Evolutionary conservation across 148 eudicot species (phyloP), one percentile per base, ranked within the genome.

Genomic region (Hydrangea macrophylla): DNA sequence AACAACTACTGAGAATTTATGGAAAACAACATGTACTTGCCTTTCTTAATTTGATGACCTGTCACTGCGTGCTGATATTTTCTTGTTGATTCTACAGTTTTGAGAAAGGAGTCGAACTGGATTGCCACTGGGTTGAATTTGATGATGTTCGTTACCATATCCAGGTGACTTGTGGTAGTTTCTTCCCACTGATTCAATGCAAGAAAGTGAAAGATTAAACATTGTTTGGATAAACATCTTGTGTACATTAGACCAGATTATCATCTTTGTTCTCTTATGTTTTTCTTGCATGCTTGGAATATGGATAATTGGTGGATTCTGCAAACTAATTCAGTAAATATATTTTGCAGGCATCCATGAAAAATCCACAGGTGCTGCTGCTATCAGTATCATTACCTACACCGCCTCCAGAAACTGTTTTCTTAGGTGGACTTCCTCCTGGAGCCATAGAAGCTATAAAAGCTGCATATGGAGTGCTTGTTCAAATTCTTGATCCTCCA

Each of bases 381-480:
- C 63, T 94, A 55, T 94, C 99, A 45, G 71, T 94, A 50, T 83
- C 97, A 54, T 75, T 94, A 68, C 99, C 99, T 18, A 75, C 92
- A 42, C 99, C 99, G 39, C 96, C 99, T 72, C 84, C 93, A 27
- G 99, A 90, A 70, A 88, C 93, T 54, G 81, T 82, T 50, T 88
- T 85, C 74, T 71, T 75, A 70, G 89, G 81, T 12, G 99, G 99
- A 60, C 85, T 94, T 60, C 99, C 99, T 67, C 78, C 72, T 75
- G 99, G 96, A 63, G 97, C 99, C 53, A 86, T 94, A 62, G 99
- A 94, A 81, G 97, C 99, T 36, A 76, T 94, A 73, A 94, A 94
- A 80, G 84, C 91, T 70, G 78, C 96, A 51, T 94, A 85, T 81
- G 96, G 91, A 33, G 76, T 64, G 18, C 74, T 80, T 44, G 81